These are phyloP conservation scores for Guillardia theta DNA, from an alignment of 78 protist genomes.

Conservation along the genomic window DNA sequence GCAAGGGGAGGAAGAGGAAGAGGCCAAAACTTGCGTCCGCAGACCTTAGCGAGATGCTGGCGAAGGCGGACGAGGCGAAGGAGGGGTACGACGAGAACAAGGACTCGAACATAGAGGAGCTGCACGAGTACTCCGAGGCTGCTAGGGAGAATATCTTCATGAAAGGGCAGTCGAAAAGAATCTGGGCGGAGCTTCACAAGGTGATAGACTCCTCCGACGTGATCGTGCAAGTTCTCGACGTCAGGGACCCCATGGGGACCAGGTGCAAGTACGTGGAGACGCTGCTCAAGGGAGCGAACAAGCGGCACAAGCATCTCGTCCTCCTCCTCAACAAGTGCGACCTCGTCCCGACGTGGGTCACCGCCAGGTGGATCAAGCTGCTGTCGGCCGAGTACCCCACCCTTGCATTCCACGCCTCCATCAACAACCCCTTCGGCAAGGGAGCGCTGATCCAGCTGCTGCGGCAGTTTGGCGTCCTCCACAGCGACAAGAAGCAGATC, in stretches of 20 bases:
- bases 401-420: slow-evolving; percentile 96
- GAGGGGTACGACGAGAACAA: slow-evolving; percentile 66
- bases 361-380: slow-evolving; percentile 85
- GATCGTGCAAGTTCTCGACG: slow-evolving; percentile 78
- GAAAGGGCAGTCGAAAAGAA: slow-evolving; percentile 93
- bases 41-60: background rate
- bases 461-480: slow-evolving; percentile 84
- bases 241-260: slow-evolving; percentile 99
- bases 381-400: slow-evolving; percentile 94
- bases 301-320: slow-evolving; percentile 95
- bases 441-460: slow-evolving; percentile 90
- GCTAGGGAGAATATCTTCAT: slow-evolving; percentile 69
- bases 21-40: slow-evolving; percentile 69
- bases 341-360: slow-evolving; percentile 95
- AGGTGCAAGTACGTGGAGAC: slow-evolving; percentile 62
- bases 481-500: slow-evolving; percentile 87
- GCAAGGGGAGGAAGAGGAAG: slow-evolving; percentile 63
- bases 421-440: slow-evolving; percentile 97
- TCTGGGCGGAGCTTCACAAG: slow-evolving; percentile 95
- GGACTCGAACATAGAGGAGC: slow-evolving; percentile 67
- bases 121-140: background rate
- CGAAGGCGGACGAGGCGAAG: background rate
- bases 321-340: slow-evolving; percentile 98
- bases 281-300: background rate
- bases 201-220: slow-evolving; percentile 84